Evolutionary conservation across 345 rosid genomes (phyloP).

Genomic region (Odontarrhena argentea): DNA sequence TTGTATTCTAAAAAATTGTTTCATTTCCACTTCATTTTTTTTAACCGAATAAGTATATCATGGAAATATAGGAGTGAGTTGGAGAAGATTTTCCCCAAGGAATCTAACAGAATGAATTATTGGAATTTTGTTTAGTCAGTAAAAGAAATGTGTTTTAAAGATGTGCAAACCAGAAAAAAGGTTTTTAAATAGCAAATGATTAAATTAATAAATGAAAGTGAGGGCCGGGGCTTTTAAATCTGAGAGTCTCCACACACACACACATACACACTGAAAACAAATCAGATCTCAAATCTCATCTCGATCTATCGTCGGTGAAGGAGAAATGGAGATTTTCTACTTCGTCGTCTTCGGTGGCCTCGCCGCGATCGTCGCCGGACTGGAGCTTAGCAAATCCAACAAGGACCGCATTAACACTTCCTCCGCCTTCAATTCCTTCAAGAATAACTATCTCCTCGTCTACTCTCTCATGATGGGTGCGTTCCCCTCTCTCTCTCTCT

Average conservation of each 20-base stretch:
- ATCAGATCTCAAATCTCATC: constrained; percentile 27
- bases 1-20: no score
- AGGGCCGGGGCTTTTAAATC: background rate
- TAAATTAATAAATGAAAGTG: background rate
- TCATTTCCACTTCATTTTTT: no score
- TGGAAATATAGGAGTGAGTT: no score
- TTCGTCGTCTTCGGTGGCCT: constrained; percentile 59
- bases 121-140: no score
- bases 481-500: constrained; percentile 12
- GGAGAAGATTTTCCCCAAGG: no score
- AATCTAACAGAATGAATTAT: no score
- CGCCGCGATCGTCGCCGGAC: constrained; percentile 50
- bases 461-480: constrained; percentile 87
- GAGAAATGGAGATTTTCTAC: constrained; percentile 65
- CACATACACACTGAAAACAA: background rate
- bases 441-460: constrained; percentile 69
- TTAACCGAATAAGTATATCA: no score
- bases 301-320: constrained; percentile 22
- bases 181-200: no score
- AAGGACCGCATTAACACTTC: constrained; percentile 64
- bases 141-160: no score
- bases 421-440: constrained; percentile 68
- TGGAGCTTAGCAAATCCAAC: constrained; percentile 68
- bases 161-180: no score
- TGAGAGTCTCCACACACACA: constrained; percentile 8